Conservation (phyloP, 352 stramenopile species). For the Lagenidium sp. region DNA sequence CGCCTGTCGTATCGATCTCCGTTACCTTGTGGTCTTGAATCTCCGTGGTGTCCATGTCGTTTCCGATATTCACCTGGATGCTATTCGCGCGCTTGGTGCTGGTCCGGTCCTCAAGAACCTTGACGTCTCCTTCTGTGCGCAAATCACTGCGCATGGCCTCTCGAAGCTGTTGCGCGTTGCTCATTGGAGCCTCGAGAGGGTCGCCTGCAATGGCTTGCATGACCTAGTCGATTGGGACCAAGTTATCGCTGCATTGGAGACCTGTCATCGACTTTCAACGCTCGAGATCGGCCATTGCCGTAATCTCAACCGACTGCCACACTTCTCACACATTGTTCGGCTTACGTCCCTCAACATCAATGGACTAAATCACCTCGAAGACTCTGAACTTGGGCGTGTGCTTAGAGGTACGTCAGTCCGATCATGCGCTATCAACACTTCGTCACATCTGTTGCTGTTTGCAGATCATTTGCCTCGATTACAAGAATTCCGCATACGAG, state of each 20-base stretch:
- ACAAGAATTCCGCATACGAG: neutral
- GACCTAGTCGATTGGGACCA: neutral
- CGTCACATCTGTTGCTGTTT: too few relatives aligned
- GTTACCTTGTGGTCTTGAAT: too few relatives aligned
- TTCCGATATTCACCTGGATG: too few relatives aligned
- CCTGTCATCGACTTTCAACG: slow-evolving; percentile 3
- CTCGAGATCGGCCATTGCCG: slow-evolving; percentile 12
- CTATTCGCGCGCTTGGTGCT: too few relatives aligned
- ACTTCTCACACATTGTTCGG: neutral
- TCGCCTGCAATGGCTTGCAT: slow-evolving; percentile 7
- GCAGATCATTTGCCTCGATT: neutral
- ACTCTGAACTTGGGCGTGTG: neutral
- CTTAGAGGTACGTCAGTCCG: neutral
- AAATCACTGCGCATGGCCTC: neutral
- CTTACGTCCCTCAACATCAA: slow-evolving; percentile 7
- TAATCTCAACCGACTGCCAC: slow-evolving; percentile 3
- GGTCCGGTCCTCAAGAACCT: too few relatives aligned
- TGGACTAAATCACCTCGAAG: slow-evolving; percentile 1
- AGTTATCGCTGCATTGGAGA: slow-evolving; percentile 2
- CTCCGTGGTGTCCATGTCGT: too few relatives aligned
- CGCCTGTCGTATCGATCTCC: too few relatives aligned
- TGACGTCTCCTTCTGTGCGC: too few relatives aligned
- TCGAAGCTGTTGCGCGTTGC: neutral
- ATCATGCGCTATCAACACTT: too few relatives aligned
- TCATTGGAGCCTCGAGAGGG: neutral